phyloP scores from a whole-genome alignment of 2,329 filamentous ascomycete species.

The Mycogone perniciosa region DNA sequence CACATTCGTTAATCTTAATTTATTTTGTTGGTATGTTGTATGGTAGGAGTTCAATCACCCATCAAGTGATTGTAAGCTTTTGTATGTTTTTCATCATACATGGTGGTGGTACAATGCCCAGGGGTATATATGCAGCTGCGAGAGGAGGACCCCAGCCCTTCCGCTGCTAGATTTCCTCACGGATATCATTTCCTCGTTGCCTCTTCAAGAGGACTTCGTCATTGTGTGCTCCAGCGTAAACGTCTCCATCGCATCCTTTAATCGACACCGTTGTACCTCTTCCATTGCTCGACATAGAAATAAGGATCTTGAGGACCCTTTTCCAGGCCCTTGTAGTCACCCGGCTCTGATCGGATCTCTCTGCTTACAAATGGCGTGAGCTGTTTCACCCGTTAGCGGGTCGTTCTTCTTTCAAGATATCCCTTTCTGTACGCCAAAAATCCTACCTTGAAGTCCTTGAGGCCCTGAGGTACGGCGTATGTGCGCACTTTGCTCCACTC shows the following conservation, averaged over 20 bases:
- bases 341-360: constrained; percentile 46
- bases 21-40: background rate
- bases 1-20: constrained; percentile 8
- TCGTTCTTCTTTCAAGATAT: background rate
- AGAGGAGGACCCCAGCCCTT: constrained; percentile 15
- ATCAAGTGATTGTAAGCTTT: background rate
- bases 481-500: constrained; percentile 86
- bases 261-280: constrained; percentile 58
- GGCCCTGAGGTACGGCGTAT: constrained; percentile 68
- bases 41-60: background rate
- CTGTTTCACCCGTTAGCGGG: constrained; percentile 35
- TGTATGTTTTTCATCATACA: constrained; percentile 20
- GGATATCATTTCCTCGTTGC: no score
- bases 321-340: constrained; percentile 47
- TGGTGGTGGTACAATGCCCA: constrained; percentile 23
- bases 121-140: constrained; percentile 27
- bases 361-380: constrained; percentile 72
- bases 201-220: background rate
- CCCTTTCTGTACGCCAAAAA: background rate
- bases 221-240: background rate
- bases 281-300: constrained; percentile 60
- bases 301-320: constrained; percentile 54
- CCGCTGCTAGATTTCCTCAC: background rate
- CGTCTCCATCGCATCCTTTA: constrained; percentile 24
- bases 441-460: constrained; percentile 68